Base-by-base conservation (phyloP, 345 rosid genomes). In the Ceriops zippeliana region DNA sequence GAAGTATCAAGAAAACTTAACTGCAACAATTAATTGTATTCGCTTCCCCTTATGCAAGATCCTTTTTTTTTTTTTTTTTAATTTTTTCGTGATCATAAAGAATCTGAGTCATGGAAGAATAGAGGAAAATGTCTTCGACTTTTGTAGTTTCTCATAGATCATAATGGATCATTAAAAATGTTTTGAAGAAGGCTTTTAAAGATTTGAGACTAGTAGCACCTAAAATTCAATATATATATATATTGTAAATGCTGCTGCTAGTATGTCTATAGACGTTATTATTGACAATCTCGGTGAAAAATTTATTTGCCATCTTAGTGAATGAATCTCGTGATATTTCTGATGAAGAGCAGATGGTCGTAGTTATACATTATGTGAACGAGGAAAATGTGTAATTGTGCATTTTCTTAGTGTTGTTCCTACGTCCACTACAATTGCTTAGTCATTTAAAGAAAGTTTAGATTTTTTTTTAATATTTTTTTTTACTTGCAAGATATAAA, bases 281-380 rank as follows among this genome's bases (percentile, higher is more conserved):
- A 60, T 66, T 13, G 20, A 35, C 0, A 53, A 73, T 46, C 4
- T 37, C 7, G 11, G 42, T 9, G 42, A 38, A 38, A 38, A 38
- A 2, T 38, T 38, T 10, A 11, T 38, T 66, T 67, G 20, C 57
- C 8, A 37, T 73, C 5, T 27, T 73, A 1, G 42, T 61, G 17
- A 49, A 73, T 67, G 73, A 74, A 34, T 54, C 77, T 62, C 35
- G 20, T 37, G 52, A 68, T 57, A 34, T 53, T 20, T 74, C 31
- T 0, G 5, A 24, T 0, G 62, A 74, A 49, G 38, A 74, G 10
- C 35, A 67, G 38, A 58, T 73, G 57, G 27, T 17, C 0, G 5
- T 69, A 13, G 47, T 24, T 60, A 8, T 68, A 15, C 7, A 10
- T 0, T 51, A 47, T 51, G 32, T 61, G n/a, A 6, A 68, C 24